These are phyloP conservation scores for Trametes maxima DNA, from an alignment of 768 basidiomycete species.

Conservation along the genomic window DNA sequence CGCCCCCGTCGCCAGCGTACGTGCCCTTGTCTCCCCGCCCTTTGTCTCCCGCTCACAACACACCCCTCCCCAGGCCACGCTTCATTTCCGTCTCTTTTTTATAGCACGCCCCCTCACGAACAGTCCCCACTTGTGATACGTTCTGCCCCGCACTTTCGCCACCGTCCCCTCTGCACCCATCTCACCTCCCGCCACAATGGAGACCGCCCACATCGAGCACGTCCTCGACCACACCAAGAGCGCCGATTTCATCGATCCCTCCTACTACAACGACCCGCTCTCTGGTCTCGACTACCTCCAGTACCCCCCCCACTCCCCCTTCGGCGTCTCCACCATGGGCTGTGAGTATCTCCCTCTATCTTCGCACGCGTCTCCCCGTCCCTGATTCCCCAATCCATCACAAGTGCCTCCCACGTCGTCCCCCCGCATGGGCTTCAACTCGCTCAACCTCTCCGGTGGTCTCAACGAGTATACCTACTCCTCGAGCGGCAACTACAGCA, in stretches of 20 bases:
- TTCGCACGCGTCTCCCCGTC: slow-evolving; percentile 17
- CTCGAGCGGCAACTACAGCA: slow-evolving; percentile 56
- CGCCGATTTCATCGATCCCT: slow-evolving; percentile 51
- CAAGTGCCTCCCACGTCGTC: slow-evolving; percentile 56
- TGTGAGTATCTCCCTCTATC: slow-evolving; percentile 46
- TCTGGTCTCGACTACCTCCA: slow-evolving; percentile 62
- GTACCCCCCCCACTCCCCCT: slow-evolving; percentile 68
- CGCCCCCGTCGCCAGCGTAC: slow-evolving; percentile 17
- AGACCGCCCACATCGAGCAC: slow-evolving; percentile 48
- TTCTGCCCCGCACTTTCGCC: slow-evolving; percentile 18
- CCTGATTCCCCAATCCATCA: slow-evolving; percentile 19
- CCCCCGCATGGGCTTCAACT: slow-evolving; percentile 65
- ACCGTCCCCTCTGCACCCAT: slow-evolving; percentile 24
- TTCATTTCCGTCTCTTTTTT: slow-evolving; percentile 21
- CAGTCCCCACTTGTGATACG: slow-evolving; percentile 26
- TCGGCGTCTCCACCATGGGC: slow-evolving; percentile 61
- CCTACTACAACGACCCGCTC: slow-evolving; percentile 45
- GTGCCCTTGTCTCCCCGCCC: slow-evolving; percentile 24
- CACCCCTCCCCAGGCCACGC: slow-evolving; percentile 4
- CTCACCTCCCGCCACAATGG: slow-evolving; percentile 38
- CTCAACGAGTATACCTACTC: slow-evolving; percentile 64
- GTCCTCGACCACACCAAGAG: slow-evolving; percentile 51
- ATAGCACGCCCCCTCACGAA: slow-evolving; percentile 24
- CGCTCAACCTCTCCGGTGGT: slow-evolving; percentile 57
- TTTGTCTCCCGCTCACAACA: slow-evolving; percentile 22